These are phyloP conservation scores for Candida sanyiensis DNA, from an alignment of 805 yeast genomes.

Conservation along the genomic window DNA sequence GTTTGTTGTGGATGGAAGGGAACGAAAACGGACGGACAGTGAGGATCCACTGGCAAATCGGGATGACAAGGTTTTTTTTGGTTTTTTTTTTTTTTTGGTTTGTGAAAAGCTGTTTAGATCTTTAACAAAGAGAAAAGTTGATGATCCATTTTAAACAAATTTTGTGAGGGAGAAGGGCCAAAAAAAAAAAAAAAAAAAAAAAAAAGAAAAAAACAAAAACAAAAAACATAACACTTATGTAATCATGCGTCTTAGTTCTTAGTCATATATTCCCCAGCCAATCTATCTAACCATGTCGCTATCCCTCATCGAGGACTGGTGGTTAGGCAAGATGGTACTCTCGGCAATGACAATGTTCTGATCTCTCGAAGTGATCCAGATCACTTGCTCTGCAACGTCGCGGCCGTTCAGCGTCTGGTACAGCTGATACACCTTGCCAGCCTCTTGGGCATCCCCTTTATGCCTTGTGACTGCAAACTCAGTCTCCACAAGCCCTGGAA, in stretches of 20 bases:
- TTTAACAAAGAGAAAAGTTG: too few species aligned
- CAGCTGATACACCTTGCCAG: constrained; percentile 47
- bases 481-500: constrained; percentile 60
- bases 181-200: too few species aligned
- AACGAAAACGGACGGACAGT: too few species aligned
- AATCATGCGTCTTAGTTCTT: not conserved
- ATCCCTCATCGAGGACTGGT: constrained; percentile 56
- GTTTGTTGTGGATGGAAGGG: too few species aligned
- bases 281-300: constrained; percentile 8
- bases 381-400: constrained; percentile 53
- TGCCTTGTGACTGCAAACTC: constrained; percentile 53
- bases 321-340: constrained; percentile 69
- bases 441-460: constrained; percentile 45
- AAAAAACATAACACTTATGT: not conserved
- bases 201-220: not conserved
- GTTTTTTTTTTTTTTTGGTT: too few species aligned
- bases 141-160: not conserved
- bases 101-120: too few species aligned
- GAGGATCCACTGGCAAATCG: not conserved
- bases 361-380: constrained; percentile 47
- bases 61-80: too few species aligned
- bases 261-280: not conserved
- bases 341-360: constrained; percentile 58
- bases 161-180: not conserved
- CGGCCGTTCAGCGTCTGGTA: constrained; percentile 47